Evolutionary conservation across 2,329 filamentous ascomycete genomes (phyloP).

Genomic region (Chaetomium sp.): DNA sequence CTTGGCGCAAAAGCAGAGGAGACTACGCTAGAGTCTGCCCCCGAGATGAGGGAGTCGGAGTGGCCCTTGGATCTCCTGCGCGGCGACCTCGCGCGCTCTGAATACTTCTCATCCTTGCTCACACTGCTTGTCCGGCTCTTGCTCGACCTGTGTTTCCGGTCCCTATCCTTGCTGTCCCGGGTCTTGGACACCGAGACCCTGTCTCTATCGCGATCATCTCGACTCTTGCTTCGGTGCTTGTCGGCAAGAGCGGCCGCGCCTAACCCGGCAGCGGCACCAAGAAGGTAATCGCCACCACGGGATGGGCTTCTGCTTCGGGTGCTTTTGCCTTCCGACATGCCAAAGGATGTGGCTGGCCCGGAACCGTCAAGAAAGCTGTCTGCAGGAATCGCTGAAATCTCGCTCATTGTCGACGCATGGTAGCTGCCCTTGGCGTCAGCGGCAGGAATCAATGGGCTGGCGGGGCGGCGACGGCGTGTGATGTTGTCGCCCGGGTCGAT

Average conservation of each 20-base stretch:
- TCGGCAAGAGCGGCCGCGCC: constrained; percentile 36
- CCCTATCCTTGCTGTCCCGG: constrained; percentile 38
- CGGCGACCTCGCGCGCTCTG: constrained; percentile 40
- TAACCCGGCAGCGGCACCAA: constrained; percentile 33
- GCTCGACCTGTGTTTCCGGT: constrained; percentile 40
- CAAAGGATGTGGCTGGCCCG: constrained; percentile 34
- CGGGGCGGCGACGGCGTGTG: constrained; percentile 50
- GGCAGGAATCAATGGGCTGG: constrained; percentile 59
- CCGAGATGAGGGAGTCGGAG: constrained; percentile 48
- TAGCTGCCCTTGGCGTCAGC: constrained; percentile 52
- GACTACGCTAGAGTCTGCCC: constrained; percentile 47
- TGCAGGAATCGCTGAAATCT: constrained; percentile 71
- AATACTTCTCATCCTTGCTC: constrained; percentile 44
- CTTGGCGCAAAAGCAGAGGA: constrained; percentile 48
- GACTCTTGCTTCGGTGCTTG: constrained; percentile 40
- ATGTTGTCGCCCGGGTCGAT: constrained; percentile 55
- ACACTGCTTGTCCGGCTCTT: constrained; percentile 46
- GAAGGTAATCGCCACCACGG: constrained; percentile 33
- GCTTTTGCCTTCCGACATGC: constrained; percentile 27
- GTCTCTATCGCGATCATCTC: constrained; percentile 36
- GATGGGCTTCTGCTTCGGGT: constrained; percentile 40
- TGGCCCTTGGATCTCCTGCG: constrained; percentile 45
- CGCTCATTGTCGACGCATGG: constrained; percentile 62
- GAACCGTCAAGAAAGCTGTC: constrained; percentile 58
- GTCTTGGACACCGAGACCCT: constrained; percentile 26